A percentile compares a stretch with the other conserved stretches of the same genome.
Evolutionary conservation across 306 rosid genomes (phyloP).

Genomic region (Fagus sylvatica): DNA sequence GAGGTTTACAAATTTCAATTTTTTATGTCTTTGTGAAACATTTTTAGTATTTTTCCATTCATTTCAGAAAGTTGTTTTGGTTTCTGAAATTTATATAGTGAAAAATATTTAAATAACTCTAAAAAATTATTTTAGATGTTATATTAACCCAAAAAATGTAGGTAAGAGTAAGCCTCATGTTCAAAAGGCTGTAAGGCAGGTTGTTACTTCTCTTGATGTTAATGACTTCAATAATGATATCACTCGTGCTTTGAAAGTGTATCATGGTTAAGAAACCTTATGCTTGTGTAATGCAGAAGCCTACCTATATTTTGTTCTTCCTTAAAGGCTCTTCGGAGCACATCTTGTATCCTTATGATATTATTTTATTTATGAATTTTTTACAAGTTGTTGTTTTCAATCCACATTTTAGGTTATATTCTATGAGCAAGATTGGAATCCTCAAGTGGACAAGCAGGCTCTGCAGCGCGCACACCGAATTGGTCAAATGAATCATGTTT

Average conservation of each 20-base stretch:
- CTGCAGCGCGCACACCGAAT: slow-evolving; percentile 93
- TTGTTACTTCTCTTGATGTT: too few relatives aligned
- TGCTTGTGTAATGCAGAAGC: too few relatives aligned
- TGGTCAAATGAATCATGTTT: slow-evolving; percentile 81
- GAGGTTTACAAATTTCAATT: neutral
- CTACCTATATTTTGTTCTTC: too few relatives aligned
- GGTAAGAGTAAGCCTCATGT: neutral
- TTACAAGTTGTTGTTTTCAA: neutral
- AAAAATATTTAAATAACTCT: too few relatives aligned
- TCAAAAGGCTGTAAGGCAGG: too few relatives aligned
- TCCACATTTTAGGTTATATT: slow-evolving; percentile 67
- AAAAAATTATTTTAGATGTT: neutral
- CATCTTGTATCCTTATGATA: slow-evolving; percentile 2
- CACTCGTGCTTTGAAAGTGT: too few relatives aligned
- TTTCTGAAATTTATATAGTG: too few relatives aligned
- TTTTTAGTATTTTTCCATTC: neutral
- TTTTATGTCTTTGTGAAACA: neutral
- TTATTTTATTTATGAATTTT: neutral
- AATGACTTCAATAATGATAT: too few relatives aligned
- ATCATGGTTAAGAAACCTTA: too few relatives aligned
- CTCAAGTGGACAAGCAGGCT: slow-evolving; percentile 96
- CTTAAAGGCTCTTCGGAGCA: neutral
- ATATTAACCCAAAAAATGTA: neutral
- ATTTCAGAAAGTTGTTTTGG: too few relatives aligned
- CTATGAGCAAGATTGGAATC: slow-evolving; percentile 99